Evolutionary conservation across 371 early-diverging fungal species (phyloP).

Genomic region (Rhizopus microsporus): DNA sequence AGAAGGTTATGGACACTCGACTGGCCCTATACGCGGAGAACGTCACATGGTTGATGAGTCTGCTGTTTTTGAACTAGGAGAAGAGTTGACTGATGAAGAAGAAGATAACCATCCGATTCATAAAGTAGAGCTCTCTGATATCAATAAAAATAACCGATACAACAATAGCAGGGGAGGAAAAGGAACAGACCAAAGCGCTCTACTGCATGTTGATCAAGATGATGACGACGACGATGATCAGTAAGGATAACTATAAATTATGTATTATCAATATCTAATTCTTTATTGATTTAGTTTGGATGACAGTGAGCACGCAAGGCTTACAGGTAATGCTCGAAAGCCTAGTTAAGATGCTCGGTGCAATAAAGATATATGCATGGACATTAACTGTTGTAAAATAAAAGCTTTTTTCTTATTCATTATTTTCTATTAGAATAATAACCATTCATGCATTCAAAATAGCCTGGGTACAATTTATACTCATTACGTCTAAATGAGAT

Average conservation of each 20-base stretch:
- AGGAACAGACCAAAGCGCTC: slow-evolving; percentile 29
- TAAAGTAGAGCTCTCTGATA: slow-evolving; percentile 19
- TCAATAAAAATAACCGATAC: slow-evolving; percentile 3
- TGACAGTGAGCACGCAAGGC: slow-evolving; percentile 39
- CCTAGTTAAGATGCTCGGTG: no score
- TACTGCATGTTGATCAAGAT: slow-evolving; percentile 36
- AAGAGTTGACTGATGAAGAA: slow-evolving; percentile 58
- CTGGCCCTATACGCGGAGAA: slow-evolving; percentile 1
- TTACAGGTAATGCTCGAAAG: slow-evolving; percentile 41
- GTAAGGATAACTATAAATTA: slow-evolving; percentile 32
- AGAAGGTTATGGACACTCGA: slow-evolving; percentile 33
- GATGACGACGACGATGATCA: slow-evolving; percentile 39
- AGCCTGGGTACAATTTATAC: no score
- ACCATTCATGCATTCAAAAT: neutral
- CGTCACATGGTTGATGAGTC: slow-evolving; percentile 45
- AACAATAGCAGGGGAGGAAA: neutral
- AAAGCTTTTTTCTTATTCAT: neutral
- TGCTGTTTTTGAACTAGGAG: slow-evolving; percentile 70
- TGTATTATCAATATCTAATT: neutral
- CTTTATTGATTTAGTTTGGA: slow-evolving; percentile 28
- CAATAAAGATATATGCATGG: slow-evolving; percentile 2
- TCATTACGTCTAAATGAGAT: neutral
- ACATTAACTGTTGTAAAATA: slow-evolving; percentile 9
- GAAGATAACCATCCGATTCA: slow-evolving; percentile 25
- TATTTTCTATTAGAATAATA: neutral